Base-by-base conservation (phyloP, 805 yeast genomes). In the Clavispora asparagi region DNA sequence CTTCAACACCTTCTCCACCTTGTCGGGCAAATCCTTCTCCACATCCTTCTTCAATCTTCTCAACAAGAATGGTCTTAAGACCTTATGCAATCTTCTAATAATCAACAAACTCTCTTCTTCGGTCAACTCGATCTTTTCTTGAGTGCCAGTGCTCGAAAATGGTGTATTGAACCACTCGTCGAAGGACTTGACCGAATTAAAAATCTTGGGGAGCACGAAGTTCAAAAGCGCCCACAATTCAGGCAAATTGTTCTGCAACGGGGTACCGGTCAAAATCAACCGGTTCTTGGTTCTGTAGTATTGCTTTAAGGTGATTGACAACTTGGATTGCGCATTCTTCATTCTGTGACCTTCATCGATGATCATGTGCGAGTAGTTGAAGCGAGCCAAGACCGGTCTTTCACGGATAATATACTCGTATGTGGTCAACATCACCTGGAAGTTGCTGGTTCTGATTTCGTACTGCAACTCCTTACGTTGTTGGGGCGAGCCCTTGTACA, bases 91-190 rank as follows among this genome's bases (percentile, higher is more conserved):
- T 79, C 95, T 82, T 71, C 94, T 74, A 58, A 87, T 87, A 45
- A 87, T 81, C 73, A 87, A 77, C 48, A 87, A 71, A 30, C 87
- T 81, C 65, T 87, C 95, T 83, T 87, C 95, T 77, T 87, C 95
- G 0, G 89, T 82, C 52, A 87, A 73, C 51, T 83, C 94, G 43
- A 87, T 74, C 63, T 84, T 84, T 56, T 87, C 95, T 62, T 85
- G 92, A 13, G 82, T 73, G 47, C 95, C 95, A 14, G 94, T 82
- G 53, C 85, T 86, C 4, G 91, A 92, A 67, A 87, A 87, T 6
- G 95, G 95, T 0, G 95, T 87, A 59, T 87, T 87, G 61, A 87
- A 87, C 95, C 95, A 87, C 60, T 87, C 95, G 60, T 87, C 94
- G 60, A 87, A 87, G 7, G 92, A 83, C 59, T 87, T 85, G 10